These are phyloP conservation scores for Neopestalotiopsis sp. DNA, from an alignment of 2,329 filamentous ascomycete species.

Conservation along the genomic window DNA sequence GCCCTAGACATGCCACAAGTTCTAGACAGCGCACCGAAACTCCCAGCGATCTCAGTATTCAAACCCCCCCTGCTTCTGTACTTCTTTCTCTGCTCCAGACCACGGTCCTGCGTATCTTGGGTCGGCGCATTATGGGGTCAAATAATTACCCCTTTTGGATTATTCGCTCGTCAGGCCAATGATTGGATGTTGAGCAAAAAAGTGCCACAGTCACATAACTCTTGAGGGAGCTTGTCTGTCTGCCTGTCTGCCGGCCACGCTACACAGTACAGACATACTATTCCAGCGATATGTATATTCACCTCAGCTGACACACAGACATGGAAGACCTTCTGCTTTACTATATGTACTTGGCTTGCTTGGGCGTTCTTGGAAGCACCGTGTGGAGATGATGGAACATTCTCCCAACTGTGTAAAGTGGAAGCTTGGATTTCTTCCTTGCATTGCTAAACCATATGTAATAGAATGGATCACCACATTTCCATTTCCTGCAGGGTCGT, in stretches of 20 bases:
- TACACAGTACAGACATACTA: neutral
- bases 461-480: neutral
- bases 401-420: neutral
- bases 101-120: conserved; percentile 6
- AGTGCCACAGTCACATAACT: neutral
- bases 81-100: neutral
- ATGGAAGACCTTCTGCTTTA: neutral
- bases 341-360: neutral
- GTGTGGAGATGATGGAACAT: neutral
- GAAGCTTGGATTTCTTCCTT: neutral
- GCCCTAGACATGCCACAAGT: conserved; percentile 2
- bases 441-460: neutral
- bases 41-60: neutral
- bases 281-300: neutral
- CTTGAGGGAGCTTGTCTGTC: neutral
- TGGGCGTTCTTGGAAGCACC: neutral
- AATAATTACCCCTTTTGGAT: conserved; percentile 6
- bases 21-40: neutral
- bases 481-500: conserved; percentile 11
- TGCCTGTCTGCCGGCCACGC: too few relatives aligned
- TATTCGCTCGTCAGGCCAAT: neutral
- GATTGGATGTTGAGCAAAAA: neutral
- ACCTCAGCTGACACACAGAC: neutral
- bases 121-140: neutral
- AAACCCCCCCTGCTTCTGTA: neutral